Evolutionary conservation across 2,329 filamentous ascomycete species (phyloP).

Genomic region (Trichoderma citrinoviride): DNA sequence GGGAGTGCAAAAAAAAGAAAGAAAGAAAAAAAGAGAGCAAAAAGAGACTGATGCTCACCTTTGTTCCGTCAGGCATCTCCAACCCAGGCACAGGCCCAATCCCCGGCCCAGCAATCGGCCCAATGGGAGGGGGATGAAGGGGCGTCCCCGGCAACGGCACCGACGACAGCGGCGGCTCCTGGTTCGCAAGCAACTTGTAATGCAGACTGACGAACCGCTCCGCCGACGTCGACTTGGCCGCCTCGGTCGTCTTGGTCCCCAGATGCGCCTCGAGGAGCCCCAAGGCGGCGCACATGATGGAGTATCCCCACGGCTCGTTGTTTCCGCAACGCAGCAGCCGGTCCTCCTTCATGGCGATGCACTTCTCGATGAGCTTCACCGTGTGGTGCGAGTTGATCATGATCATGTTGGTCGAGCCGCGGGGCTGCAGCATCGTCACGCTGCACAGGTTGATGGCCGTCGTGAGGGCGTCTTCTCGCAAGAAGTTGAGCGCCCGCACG

Average conservation of each 20-base stretch:
- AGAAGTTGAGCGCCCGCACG: conserved; percentile 57
- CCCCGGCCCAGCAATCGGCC: conserved; percentile 27
- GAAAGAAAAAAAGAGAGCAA: conserved; percentile 23
- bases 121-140: conserved; percentile 25
- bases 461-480: conserved; percentile 59
- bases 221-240: conserved; percentile 57
- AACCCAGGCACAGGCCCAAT: conserved; percentile 33
- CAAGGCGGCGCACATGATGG: conserved; percentile 60
- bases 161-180: conserved; percentile 45
- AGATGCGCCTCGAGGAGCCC: conserved; percentile 60
- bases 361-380: conserved; percentile 59
- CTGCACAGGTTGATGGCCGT: conserved; percentile 61
- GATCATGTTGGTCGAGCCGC: conserved; percentile 59
- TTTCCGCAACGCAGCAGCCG: conserved; percentile 60
- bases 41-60: conserved; percentile 34
- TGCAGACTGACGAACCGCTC: conserved; percentile 60
- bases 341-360: conserved; percentile 59
- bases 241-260: conserved; percentile 54
- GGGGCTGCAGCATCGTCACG: conserved; percentile 59
- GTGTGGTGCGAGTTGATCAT: conserved; percentile 61
- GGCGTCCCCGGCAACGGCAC: conserved; percentile 30
- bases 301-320: conserved; percentile 63
- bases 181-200: conserved; percentile 55
- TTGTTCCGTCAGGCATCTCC: conserved; percentile 39
- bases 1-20: background rate